These are phyloP conservation scores for Hibiscus tridactylites DNA, from an alignment of 345 rosid species.

Conservation along the genomic window DNA sequence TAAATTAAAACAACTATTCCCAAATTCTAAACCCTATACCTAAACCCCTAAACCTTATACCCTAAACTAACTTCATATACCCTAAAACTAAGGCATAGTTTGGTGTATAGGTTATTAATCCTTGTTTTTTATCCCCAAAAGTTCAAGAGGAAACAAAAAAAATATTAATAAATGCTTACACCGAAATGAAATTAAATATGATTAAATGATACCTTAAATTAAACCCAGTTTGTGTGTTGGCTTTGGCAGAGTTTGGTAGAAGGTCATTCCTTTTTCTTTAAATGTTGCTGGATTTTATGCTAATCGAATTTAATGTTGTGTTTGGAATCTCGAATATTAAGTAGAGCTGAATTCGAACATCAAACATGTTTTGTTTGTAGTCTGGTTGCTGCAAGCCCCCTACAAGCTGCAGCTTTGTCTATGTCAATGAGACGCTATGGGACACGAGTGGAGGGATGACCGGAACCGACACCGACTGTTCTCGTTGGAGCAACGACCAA, in stretches of 20 bases:
- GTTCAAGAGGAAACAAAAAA: background rate
- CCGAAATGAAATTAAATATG: background rate
- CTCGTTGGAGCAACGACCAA: conserved; percentile 69
- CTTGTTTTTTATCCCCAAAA: no score
- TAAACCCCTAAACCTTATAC: no score
- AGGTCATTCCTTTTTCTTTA: background rate
- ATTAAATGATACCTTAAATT: background rate
- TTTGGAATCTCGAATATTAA: background rate
- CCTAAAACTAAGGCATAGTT: no score
- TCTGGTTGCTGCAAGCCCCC: conserved; percentile 99
- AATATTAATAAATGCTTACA: background rate
- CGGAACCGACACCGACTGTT: conserved; percentile 49
- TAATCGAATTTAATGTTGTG: background rate
- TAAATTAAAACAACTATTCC: no score
- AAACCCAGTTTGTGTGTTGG: background rate
- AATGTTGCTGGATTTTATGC: background rate
- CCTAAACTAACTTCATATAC: no score
- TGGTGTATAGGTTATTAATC: no score
- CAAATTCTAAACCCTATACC: no score
- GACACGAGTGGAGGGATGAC: conserved; percentile 14
- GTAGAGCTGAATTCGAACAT: no score
- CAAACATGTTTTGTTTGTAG: conserved; percentile 24
- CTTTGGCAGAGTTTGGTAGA: background rate
- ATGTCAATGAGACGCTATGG: conserved; percentile 76
- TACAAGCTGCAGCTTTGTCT: conserved; percentile 58